Conservation (phyloP, 2,329 filamentous ascomycete species). For the Colletotrichum theobromicola region DNA sequence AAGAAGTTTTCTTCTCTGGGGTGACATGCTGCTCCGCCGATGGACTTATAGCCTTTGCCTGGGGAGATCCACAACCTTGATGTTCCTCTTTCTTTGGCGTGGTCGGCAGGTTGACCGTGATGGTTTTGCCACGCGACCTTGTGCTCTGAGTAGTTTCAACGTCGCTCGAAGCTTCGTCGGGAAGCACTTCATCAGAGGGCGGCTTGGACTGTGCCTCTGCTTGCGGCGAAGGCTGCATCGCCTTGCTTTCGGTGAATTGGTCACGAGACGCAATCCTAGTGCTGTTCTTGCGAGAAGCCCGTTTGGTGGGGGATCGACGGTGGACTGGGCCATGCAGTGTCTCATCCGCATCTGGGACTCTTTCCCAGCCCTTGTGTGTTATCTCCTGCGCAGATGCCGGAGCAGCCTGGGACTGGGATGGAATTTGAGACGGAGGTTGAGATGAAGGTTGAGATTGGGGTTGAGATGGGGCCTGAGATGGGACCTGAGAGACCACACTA, state of each 20-base stretch:
- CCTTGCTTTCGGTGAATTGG: not conserved
- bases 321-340: slow-evolving; percentile 9
- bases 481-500: not conserved
- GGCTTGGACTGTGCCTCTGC: slow-evolving; percentile 31
- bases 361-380: slow-evolving; percentile 2
- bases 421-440: not conserved
- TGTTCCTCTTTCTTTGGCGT: not conserved
- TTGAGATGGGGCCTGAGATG: not conserved
- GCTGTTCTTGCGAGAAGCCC: not conserved
- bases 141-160: not conserved
- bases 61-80: not conserved
- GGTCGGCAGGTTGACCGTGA: slow-evolving; percentile 8
- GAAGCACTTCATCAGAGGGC: slow-evolving; percentile 30
- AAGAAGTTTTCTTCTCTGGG: not conserved
- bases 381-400: not conserved
- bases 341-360: not conserved
- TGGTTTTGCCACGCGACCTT: not conserved
- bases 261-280: not conserved
- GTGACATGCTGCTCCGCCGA: not conserved
- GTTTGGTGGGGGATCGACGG: slow-evolving; percentile 6
- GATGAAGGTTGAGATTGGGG: not conserved
- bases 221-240: not conserved
- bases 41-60: not conserved
- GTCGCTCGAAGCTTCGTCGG: slow-evolving; percentile 1
- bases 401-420: accelerated